phyloP scores from a whole-genome alignment of 768 basidiomycete species.

The Mycena indigotica region DNA sequence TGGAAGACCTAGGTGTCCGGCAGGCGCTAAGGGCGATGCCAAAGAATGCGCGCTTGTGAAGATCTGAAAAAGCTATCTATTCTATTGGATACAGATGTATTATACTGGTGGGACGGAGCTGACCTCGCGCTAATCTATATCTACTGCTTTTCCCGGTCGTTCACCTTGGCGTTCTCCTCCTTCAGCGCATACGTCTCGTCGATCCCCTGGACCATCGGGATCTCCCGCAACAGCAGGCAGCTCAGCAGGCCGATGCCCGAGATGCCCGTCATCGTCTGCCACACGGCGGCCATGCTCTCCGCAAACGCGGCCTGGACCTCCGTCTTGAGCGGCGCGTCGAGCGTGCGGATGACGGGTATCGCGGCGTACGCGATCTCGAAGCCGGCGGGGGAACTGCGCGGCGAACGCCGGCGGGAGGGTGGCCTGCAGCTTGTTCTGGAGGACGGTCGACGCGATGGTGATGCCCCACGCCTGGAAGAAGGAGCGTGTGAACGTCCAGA shows the following conservation, averaged over 20 bases:
- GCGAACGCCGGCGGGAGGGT: slow-evolving; percentile 12
- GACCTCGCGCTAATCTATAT: too few relatives aligned
- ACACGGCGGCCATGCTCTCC: slow-evolving; percentile 38
- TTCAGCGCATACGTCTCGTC: slow-evolving; percentile 30
- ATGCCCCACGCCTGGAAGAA: slow-evolving; percentile 28
- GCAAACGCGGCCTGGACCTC: slow-evolving; percentile 46
- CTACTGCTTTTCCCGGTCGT: neutral
- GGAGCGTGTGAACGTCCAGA: slow-evolving; percentile 33
- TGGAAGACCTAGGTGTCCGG: slow-evolving; percentile 54
- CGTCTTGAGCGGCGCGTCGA: slow-evolving; percentile 23
- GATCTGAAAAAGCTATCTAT: too few relatives aligned
- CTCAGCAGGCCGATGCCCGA: slow-evolving; percentile 36
- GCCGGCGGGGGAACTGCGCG: slow-evolving; percentile 5
- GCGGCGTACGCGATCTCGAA: slow-evolving; percentile 11
- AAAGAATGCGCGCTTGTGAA: slow-evolving; percentile 23
- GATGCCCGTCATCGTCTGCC: slow-evolving; percentile 45
- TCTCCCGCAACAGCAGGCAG: slow-evolving; percentile 34
- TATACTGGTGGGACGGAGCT: too few relatives aligned
- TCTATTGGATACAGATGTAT: too few relatives aligned
- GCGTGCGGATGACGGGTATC: slow-evolving; percentile 18
- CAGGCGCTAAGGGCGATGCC: slow-evolving; percentile 62
- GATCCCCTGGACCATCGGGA: slow-evolving; percentile 30
- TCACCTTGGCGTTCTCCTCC: neutral
- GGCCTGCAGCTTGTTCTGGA: slow-evolving; percentile 45
- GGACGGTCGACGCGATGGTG: slow-evolving; percentile 30